These are phyloP conservation scores for Cardiospermum halicacabum DNA, from an alignment of 345 rosid species.

Conservation along the genomic window DNA sequence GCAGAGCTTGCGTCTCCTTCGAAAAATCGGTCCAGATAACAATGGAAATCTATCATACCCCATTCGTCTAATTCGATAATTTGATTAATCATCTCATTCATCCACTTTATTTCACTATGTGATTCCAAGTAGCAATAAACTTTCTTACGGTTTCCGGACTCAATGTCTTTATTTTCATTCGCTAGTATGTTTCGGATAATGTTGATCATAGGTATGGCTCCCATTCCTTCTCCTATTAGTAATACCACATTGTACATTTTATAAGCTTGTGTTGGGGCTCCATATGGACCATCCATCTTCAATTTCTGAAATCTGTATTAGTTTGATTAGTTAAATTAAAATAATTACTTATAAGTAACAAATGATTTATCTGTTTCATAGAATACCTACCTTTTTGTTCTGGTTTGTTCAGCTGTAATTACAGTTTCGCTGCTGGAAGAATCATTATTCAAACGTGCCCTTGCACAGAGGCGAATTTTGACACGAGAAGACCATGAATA, in stretches of 20 bases:
- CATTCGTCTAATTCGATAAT: slow-evolving; percentile 70
- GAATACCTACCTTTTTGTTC: no score
- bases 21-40: slow-evolving; percentile 86
- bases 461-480: no score
- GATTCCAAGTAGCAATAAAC: slow-evolving; percentile 95
- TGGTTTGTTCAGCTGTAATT: no score
- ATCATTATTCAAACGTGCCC: no score
- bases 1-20: slow-evolving; percentile 93
- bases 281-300: slow-evolving; percentile 84
- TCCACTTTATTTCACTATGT: slow-evolving; percentile 87
- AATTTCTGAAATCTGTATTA: slow-evolving; percentile 63
- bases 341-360: no score
- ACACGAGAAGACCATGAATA: no score
- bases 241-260: slow-evolving; percentile 78
- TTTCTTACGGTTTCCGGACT: slow-evolving; percentile 28
- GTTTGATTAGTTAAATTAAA: no score
- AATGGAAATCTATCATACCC: slow-evolving; percentile 66
- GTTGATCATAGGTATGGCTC: slow-evolving; percentile 94
- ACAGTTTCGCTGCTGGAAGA: no score
- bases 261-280: slow-evolving; percentile 94
- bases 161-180: slow-evolving; percentile 16
- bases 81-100: slow-evolving; percentile 86
- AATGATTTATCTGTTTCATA: no score
- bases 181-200: slow-evolving; percentile 68
- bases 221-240: slow-evolving; percentile 83